Evolutionary conservation across 345 rosid genomes (phyloP).

Genomic region (Microcos paniculata): DNA sequence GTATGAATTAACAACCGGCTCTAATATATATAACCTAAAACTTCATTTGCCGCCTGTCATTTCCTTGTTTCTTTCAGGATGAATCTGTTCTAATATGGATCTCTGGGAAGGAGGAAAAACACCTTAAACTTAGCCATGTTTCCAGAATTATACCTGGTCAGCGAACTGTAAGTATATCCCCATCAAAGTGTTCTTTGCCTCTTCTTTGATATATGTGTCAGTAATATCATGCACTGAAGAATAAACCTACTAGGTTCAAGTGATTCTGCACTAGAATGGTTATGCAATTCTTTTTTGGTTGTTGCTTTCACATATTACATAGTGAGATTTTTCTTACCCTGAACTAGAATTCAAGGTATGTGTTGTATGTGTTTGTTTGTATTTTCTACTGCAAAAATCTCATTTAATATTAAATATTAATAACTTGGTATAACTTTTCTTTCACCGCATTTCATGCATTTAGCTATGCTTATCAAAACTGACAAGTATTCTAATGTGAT

Average conservation of each 20-base stretch:
- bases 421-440: neutral
- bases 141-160: conserved; percentile 77
- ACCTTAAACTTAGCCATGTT: conserved; percentile 65
- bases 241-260: neutral
- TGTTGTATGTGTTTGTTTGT: conserved; percentile 1
- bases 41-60: neutral
- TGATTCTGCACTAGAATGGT: neutral
- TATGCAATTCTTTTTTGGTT: neutral
- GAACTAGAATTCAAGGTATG: neutral
- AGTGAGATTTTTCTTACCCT: neutral
- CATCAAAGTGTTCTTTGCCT: conserved; percentile 2
- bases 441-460: neutral
- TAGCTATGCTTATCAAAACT: neutral
- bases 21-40: neutral
- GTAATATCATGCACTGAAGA: neutral
- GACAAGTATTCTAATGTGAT: neutral
- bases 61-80: conserved; percentile 44
- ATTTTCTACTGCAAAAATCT: neutral
- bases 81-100: conserved; percentile 75
- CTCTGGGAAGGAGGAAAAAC: conserved; percentile 74
- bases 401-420: neutral
- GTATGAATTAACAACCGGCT: neutral
- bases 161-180: conserved; percentile 61
- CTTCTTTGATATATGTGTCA: neutral
- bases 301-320: conserved; percentile 12